Percentiles rank a stretch among this genome's conserved stretches.
Evolutionary conservation across 2,329 filamentous ascomycete genomes (phyloP).

Genomic region (Beauveria brongniartii): DNA sequence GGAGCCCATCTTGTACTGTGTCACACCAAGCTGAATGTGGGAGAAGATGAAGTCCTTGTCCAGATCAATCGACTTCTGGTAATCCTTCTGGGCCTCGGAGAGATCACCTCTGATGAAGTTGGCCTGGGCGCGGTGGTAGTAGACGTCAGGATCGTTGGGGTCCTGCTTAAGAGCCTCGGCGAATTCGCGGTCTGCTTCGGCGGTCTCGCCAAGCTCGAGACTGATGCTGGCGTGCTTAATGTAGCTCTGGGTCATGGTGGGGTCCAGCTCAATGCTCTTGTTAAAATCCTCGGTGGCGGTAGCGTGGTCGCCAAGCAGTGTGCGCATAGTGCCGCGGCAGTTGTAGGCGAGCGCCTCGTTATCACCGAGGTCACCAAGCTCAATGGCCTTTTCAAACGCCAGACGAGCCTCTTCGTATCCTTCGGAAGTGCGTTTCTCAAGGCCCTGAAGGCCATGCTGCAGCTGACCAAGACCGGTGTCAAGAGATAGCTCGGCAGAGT

Average conservation of each 20-base stretch:
- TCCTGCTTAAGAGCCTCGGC: conserved; percentile 78
- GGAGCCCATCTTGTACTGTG: conserved; percentile 99
- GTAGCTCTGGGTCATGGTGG: conserved; percentile 85
- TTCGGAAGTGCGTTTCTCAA: conserved; percentile 80
- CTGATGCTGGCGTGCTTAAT: conserved; percentile 99
- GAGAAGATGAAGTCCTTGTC: conserved; percentile 98
- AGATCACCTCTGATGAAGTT: conserved; percentile 97
- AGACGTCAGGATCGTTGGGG: conserved; percentile 87
- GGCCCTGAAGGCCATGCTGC: conserved; percentile 70
- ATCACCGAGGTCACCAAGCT: conserved; percentile 70
- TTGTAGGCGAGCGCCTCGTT: conserved; percentile 91
- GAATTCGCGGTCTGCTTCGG: conserved; percentile 84
- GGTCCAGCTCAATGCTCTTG: conserved; percentile 86
- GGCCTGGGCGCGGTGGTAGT: conserved; percentile 96
- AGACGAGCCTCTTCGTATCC: conserved; percentile 83
- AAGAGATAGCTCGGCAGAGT: conserved; percentile 67
- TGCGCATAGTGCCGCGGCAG: conserved; percentile 92
- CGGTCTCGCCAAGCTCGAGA: conserved; percentile 80
- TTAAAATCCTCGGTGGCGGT: conserved; percentile 78
- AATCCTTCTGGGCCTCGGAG: conserved; percentile 89
- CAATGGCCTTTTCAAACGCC: conserved; percentile 81
- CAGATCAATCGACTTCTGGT: conserved; percentile 97
- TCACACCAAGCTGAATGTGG: conserved; percentile 97
- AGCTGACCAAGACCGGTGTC: conserved; percentile 78
- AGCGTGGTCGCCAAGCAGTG: conserved; percentile 80